A percentile compares a stretch with the other conserved stretches of the same genome.
Evolutionary conservation across 257 asterid genomes (phyloP).

Genomic region (Thymus mandschuricus): DNA sequence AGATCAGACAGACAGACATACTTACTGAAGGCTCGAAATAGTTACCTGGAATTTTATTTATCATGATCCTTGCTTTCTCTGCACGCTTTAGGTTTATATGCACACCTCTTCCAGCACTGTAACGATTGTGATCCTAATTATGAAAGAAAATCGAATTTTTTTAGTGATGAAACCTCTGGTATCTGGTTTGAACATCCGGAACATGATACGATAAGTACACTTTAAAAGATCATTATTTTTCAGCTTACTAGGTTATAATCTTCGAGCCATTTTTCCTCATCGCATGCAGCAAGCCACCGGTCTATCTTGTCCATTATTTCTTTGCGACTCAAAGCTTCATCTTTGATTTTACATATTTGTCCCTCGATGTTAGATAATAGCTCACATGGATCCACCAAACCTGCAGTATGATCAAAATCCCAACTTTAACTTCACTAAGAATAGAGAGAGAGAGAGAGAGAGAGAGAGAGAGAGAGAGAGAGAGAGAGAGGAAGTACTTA

Average conservation of each 20-base stretch:
- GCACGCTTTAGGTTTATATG: slow-evolving; percentile 93
- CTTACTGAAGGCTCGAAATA: not conserved
- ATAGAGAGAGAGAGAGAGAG: no score
- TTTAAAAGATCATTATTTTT: slow-evolving; percentile 7
- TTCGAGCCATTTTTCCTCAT: slow-evolving; percentile 97
- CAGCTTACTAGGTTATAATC: slow-evolving; percentile 74
- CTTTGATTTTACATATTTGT: slow-evolving; percentile 70
- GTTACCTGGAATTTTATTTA: slow-evolving; percentile 89
- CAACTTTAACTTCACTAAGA: slow-evolving; percentile 17
- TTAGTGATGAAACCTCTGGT: slow-evolving; percentile 4
- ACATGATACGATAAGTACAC: slow-evolving; percentile 13
- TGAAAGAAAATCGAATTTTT: slow-evolving; percentile 1
- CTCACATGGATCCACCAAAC: slow-evolving; percentile 93
- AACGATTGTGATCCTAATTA: slow-evolving; percentile 75
- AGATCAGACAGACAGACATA: slow-evolving; percentile 24
- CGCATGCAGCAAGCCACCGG: slow-evolving; percentile 94
- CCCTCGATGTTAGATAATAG: slow-evolving; percentile 82
- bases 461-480: not conserved
- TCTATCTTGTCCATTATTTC: slow-evolving; percentile 84
- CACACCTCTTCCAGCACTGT: slow-evolving; percentile 93
- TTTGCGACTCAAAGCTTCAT: slow-evolving; percentile 81
- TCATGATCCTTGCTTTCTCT: slow-evolving; percentile 82
- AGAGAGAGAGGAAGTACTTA: slow-evolving; percentile 1
- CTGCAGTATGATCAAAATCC: slow-evolving; percentile 47
- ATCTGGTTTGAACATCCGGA: not conserved